These are phyloP conservation scores for Leccinellum albellum DNA, from an alignment of 768 basidiomycete species.

Conservation along the genomic window DNA sequence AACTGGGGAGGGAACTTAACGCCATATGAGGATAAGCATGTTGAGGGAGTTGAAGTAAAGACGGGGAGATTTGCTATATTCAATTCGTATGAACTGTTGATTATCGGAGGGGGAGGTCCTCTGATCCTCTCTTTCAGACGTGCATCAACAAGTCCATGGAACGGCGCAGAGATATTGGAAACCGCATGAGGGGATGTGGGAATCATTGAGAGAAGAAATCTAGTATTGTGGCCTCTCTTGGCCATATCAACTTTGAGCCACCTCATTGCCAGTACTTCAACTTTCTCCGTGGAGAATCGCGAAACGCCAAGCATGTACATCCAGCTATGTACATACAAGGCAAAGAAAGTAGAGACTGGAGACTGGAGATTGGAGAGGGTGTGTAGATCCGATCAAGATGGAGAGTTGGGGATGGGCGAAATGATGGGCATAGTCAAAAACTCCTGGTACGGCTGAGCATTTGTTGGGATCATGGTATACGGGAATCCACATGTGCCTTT, in stretches of 20 bases:
- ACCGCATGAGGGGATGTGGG: no score
- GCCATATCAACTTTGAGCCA: no score
- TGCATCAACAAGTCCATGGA: background rate
- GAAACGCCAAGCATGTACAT: background rate
- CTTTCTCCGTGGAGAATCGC: background rate
- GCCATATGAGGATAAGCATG: background rate
- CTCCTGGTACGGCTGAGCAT: conserved; percentile 32
- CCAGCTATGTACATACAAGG: background rate
- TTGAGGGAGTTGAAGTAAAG: no score
- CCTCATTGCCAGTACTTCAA: background rate
- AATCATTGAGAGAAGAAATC: no score
- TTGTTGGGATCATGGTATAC: conserved; percentile 27
- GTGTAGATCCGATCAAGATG: background rate
- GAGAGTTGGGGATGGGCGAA: background rate
- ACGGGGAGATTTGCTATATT: background rate
- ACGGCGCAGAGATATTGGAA: no score
- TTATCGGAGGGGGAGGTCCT: no score
- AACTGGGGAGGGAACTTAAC: background rate
- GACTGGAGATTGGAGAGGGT: background rate
- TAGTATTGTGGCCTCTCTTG: no score
- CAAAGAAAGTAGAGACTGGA: background rate
- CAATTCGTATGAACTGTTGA: background rate
- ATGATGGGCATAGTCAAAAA: conserved; percentile 8
- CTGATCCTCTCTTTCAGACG: background rate
- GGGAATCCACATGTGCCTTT: conserved; percentile 25